phyloP scores from a whole-genome alignment of 1,284 basidiomycete genomes.

The Puccinia novopanici region DNA sequence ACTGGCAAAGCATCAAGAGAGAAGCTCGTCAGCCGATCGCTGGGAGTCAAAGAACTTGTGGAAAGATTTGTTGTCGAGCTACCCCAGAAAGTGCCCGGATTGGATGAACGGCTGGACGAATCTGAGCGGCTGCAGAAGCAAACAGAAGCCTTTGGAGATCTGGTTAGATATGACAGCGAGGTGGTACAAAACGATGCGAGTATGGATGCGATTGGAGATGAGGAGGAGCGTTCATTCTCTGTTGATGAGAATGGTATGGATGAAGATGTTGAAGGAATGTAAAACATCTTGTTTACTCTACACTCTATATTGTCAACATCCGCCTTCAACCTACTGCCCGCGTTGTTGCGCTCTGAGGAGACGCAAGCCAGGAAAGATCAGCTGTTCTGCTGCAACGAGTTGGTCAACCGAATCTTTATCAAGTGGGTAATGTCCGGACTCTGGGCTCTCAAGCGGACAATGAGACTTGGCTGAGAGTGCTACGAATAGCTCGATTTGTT shows the following conservation, averaged over 20 bases:
- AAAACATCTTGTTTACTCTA: neutral
- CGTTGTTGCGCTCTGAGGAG: too few relatives aligned
- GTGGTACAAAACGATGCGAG: slow-evolving; percentile 21
- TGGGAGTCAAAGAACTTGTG: slow-evolving; percentile 22
- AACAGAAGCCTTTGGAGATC: slow-evolving; percentile 26
- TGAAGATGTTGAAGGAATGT: slow-evolving; percentile 13
- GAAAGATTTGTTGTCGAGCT: slow-evolving; percentile 28
- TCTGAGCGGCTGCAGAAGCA: slow-evolving; percentile 23
- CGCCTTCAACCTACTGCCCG: too few relatives aligned
- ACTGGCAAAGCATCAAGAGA: slow-evolving; percentile 26
- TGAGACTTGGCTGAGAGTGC: too few relatives aligned
- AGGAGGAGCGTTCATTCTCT: slow-evolving; percentile 15
- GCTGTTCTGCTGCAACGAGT: too few relatives aligned
- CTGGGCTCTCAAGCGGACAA: too few relatives aligned
- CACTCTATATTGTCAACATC: neutral
- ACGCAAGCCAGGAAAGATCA: too few relatives aligned
- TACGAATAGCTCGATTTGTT: too few relatives aligned
- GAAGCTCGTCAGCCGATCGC: slow-evolving; percentile 9
- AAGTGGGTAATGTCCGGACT: too few relatives aligned
- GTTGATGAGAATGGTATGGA: neutral
- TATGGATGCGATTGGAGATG: slow-evolving; percentile 3
- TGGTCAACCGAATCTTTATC: too few relatives aligned
- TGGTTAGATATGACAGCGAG: slow-evolving; percentile 43
- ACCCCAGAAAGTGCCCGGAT: slow-evolving; percentile 9
- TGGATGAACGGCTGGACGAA: slow-evolving; percentile 8